phyloP scores from a whole-genome alignment of 495 filamentous ascomycete species.

The Evansstolkia leycettana region DNA sequence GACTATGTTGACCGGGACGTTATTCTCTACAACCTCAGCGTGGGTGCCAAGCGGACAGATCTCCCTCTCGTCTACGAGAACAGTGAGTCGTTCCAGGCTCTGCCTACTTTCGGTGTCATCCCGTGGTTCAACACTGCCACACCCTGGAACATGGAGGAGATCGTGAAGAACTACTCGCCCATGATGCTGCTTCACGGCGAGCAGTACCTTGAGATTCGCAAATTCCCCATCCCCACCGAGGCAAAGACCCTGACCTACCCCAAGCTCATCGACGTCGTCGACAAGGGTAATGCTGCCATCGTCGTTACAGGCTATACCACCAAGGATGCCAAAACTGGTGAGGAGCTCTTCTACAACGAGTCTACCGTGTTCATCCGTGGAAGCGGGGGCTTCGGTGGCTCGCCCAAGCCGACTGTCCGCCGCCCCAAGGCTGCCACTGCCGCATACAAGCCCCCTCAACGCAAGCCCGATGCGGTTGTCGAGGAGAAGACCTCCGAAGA shows the following conservation, averaged over 20 bases:
- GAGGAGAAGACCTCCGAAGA: slow-evolving; percentile 88
- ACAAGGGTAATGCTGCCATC: slow-evolving; percentile 88
- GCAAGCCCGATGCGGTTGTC: slow-evolving; percentile 65
- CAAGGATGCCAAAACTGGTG: slow-evolving; percentile 63
- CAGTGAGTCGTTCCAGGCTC: slow-evolving; percentile 76
- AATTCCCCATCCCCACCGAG: slow-evolving; percentile 86
- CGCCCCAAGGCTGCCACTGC: slow-evolving; percentile 65
- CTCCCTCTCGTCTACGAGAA: slow-evolving; percentile 82
- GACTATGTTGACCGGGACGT: slow-evolving; percentile 74
- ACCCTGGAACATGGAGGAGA: slow-evolving; percentile 69
- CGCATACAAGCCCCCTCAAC: slow-evolving; percentile 63
- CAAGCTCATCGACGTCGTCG: slow-evolving; percentile 84
- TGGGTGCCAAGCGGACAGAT: slow-evolving; percentile 90
- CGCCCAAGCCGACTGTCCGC: slow-evolving; percentile 56
- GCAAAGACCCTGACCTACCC: slow-evolving; percentile 70
- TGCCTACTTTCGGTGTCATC: slow-evolving; percentile 91
- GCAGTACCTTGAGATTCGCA: slow-evolving; percentile 92
- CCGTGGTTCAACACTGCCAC: slow-evolving; percentile 77
- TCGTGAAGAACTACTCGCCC: slow-evolving; percentile 88
- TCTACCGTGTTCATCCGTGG: slow-evolving; percentile 84
- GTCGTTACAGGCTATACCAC: slow-evolving; percentile 71
- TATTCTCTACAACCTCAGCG: slow-evolving; percentile 89
- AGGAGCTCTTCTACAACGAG: slow-evolving; percentile 96
- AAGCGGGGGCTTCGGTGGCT: slow-evolving; percentile 82
- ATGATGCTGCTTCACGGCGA: slow-evolving; percentile 99